A percentile compares a stretch with the other conserved stretches of the same genome.
phyloP scores from a whole-genome alignment of 2,329 filamentous ascomycete genomes.

The Diaporthe nobilis region DNA sequence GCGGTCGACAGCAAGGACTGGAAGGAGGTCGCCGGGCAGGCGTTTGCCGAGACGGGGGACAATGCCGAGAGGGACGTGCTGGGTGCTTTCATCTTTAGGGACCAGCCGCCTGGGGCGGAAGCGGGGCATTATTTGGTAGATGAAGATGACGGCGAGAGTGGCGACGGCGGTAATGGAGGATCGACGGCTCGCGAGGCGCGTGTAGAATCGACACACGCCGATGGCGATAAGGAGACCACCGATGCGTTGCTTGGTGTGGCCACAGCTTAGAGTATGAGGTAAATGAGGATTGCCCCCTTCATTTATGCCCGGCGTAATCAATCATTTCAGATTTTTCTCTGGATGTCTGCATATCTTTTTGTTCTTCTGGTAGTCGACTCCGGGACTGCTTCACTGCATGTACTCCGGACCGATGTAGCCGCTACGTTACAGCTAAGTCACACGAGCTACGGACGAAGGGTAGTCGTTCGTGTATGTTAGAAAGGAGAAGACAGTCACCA shows the following conservation, averaged over 20 bases:
- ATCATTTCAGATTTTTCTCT: neutral
- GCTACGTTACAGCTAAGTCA: too few relatives aligned
- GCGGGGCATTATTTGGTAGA: neutral
- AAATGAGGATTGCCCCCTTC: neutral
- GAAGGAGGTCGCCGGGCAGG: conserved; percentile 17
- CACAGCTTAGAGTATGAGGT: neutral
- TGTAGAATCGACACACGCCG: neutral
- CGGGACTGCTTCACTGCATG: neutral
- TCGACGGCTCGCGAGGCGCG: neutral
- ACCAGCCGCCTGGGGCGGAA: conserved; percentile 42
- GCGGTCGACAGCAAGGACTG: conserved; percentile 12
- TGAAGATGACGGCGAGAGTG: neutral
- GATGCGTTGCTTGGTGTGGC: neutral
- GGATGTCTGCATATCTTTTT: neutral
- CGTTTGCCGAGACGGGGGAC: conserved; percentile 49
- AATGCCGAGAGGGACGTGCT: conserved; percentile 51
- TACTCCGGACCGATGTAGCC: too few relatives aligned
- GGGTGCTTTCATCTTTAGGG: conserved; percentile 51
- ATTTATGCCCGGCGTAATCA: neutral
- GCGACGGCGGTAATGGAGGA: neutral
- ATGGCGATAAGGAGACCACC: neutral
- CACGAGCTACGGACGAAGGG: too few relatives aligned
- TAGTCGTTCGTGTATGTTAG: too few relatives aligned
- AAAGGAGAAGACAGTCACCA: too few relatives aligned
- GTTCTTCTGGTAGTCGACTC: neutral